Base-by-base conservation (phyloP, 2,329 filamentous ascomycete species). In the Cladorrhinum sp. region DNA sequence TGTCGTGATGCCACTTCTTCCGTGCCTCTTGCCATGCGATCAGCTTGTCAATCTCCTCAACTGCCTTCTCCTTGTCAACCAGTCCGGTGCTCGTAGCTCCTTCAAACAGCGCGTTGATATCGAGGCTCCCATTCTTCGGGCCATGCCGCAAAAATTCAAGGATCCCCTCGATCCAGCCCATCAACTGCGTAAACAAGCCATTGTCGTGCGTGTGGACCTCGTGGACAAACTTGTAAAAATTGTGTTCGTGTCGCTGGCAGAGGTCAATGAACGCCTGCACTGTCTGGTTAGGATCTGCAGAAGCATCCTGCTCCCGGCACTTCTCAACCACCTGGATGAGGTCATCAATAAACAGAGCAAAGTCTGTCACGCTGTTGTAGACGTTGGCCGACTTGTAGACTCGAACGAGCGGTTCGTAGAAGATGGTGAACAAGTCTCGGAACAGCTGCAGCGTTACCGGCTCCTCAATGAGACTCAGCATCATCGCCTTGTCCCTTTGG, bases 371-470 rank as follows among this genome's bases (percentile, higher is more conserved):
- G 72, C 91, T 96, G 79, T 87, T 95, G 81, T 98, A 98, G 24
- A 99, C 94, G 69, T 98, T 99, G 66, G 95, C 95, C 20, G 93
- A 96, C 77, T 98, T 99, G 82, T 99, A 99, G 0, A 99, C 95
- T 53, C 95, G 86, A 16, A 99, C 92, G 21, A 99, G 86, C 0
- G 95, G 95, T 73, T 99, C 95, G 76, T 99, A 99, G 78, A 99
- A 99, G 72, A 99, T 98, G 33, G 92, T 96, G 74, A 99, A 98
- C 23, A 99, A 82, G 71, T 99, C 95, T 53, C 92, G 87, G 82
- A 99, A 95, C 26, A 99, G 83, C 72, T 96, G 90, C n/a, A 99
- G 81, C 0, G 95, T 98, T n/a, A 94, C 93, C 0, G 95, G 92
- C 77, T 99, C 94, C 76, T 98, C 93, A 57, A 99, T 95, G 70